Base-by-base conservation (phyloP, 2,329 filamentous ascomycete species). In the Cladosporium cucumerinum region DNA sequence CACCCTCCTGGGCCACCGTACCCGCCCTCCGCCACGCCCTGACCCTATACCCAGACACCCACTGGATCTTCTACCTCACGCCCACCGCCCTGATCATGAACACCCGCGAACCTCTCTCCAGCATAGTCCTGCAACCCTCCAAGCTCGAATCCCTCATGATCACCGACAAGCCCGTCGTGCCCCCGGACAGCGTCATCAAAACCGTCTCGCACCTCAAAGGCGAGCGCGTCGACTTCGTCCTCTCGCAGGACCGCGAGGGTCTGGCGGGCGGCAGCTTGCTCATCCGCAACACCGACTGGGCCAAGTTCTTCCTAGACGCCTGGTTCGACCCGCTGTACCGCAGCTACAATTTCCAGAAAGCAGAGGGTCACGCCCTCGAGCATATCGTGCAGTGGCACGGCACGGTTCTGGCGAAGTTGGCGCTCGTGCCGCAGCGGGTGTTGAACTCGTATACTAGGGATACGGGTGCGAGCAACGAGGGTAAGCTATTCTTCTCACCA, bases 311-410 rank as follows among this genome's bases (percentile, higher is more conserved):
- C 74, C 79, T 98, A 21, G 95, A 99, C 76, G 90, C 91, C 0
- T 99, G 95, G 95, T 96, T 95, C 74, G 93, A 98, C 76, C 95
- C 95, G 57, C 81, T 98, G 51, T 99, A 96, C 79, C 85, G 94
- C 68, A 91, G 85, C 70, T 99, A 99, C 80, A 96, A 97, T 75
- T 99, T 99, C 74, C 92, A 96, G 74, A 97, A 96, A 77, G 93
- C 92, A 0, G 95, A 99, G 78, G 86, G 84, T 26, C 94, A 99
- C 81, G 93, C 94, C 59, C 79, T 99, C 81, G 95, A 83, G 71
- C 82, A 84, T 68, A 80, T 84, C 57, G 81, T 84, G 66, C 81
- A 84, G 77, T 99, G 95, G 96, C 95, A 99, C 75, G 93, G 94
- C 30, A 99, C 95, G 0, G 89, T 99, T 52, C 85, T 99, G 12